Percentiles rank a stretch among this genome's conserved stretches.
Conservation (phyloP, 2,329 filamentous ascomycete genomes). For the Aspergillus brunneoviolaceus region DNA sequence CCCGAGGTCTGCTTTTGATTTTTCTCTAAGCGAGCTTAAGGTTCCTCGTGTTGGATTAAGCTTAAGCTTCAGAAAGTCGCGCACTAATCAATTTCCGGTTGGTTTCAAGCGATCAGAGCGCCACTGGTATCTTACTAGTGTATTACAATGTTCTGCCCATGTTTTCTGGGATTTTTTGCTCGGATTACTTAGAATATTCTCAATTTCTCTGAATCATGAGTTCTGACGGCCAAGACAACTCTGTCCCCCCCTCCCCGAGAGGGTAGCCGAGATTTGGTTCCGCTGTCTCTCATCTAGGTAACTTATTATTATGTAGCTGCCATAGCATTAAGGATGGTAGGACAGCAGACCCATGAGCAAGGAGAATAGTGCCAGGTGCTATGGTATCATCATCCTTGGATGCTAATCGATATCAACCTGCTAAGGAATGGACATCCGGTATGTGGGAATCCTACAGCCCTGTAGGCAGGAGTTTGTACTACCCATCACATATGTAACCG, state of each 20-base stretch:
- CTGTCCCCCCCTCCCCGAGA: background rate
- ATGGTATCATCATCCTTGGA: constrained; percentile 11
- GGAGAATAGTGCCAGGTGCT: background rate
- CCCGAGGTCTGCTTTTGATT: background rate
- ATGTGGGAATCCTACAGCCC: constrained; percentile 12
- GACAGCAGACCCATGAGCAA: background rate
- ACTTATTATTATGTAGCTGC: background rate
- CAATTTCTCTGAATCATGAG: constrained; percentile 6
- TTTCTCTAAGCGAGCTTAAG: constrained; percentile 38
- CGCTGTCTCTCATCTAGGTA: background rate
- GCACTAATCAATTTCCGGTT: constrained; percentile 33
- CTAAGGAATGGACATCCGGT: constrained; percentile 16
- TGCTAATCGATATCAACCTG: constrained; percentile 25
- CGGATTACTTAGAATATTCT: constrained; percentile 7
- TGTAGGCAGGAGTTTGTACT: constrained; percentile 7
- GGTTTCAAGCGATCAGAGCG: constrained; percentile 34
- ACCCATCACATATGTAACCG: constrained; percentile 1
- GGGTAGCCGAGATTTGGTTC: constrained; percentile 2
- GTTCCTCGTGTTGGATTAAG: constrained; percentile 47
- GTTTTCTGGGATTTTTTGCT: background rate
- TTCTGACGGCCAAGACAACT: background rate
- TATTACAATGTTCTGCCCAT: constrained; percentile 11
- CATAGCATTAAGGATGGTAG: background rate
- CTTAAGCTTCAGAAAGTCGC: constrained; percentile 42
- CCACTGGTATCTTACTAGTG: constrained; percentile 26